Conservation (phyloP, 2,329 filamentous ascomycete species). For the Exophiala viscosa region DNA sequence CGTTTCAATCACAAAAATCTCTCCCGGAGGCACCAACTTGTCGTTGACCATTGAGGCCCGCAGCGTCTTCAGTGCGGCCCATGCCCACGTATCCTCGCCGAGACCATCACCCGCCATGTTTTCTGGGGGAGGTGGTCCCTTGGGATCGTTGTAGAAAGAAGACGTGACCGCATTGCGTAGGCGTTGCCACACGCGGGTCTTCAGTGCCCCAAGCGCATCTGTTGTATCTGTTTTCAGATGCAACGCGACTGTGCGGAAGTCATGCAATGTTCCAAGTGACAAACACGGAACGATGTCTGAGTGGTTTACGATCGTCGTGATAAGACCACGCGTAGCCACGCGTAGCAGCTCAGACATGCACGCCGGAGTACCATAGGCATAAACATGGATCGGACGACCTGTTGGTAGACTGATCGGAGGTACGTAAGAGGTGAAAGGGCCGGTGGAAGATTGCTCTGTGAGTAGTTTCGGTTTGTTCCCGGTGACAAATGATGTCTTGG, state of each 20-base stretch:
- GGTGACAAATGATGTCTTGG: slow-evolving; percentile 58
- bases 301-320: slow-evolving; percentile 70
- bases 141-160: slow-evolving; percentile 27
- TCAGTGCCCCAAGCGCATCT: slow-evolving; percentile 64
- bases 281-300: slow-evolving; percentile 71
- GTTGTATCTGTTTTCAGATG: slow-evolving; percentile 70
- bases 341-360: slow-evolving; percentile 68
- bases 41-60: slow-evolving; percentile 64
- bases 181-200: slow-evolving; percentile 62
- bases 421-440: slow-evolving; percentile 30
- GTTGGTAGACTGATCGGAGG: slow-evolving; percentile 56
- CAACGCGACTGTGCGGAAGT: slow-evolving; percentile 67
- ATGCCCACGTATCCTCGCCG: slow-evolving; percentile 66
- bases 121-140: slow-evolving; percentile 39
- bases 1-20: slow-evolving; percentile 70
- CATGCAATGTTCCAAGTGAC: slow-evolving; percentile 69
- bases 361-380: slow-evolving; percentile 71
- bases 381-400: slow-evolving; percentile 71
- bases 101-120: slow-evolving; percentile 47
- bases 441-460: slow-evolving; percentile 22
- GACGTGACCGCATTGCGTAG: slow-evolving; percentile 51
- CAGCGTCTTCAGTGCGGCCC: slow-evolving; percentile 62
- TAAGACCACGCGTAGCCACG: slow-evolving; percentile 66
- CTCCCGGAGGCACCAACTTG: slow-evolving; percentile 71
- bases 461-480: slow-evolving; percentile 46